These are phyloP conservation scores for Castanopsis chinensis DNA, from an alignment of 306 rosid species.

Conservation along the genomic window DNA sequence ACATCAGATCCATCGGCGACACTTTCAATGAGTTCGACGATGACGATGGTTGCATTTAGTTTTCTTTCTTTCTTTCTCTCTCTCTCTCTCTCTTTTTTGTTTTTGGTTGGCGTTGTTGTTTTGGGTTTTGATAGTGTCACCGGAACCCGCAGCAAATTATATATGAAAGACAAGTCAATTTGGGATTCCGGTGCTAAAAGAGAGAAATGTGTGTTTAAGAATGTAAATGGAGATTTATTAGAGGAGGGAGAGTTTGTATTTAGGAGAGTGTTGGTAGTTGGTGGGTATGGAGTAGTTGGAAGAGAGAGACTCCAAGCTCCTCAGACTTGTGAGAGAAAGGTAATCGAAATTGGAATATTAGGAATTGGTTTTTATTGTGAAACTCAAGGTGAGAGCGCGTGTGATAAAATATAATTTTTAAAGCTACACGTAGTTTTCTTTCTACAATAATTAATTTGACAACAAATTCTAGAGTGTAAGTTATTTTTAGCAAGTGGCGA, in stretches of 20 bases:
- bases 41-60: slow-evolving; percentile 55
- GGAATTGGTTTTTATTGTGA: neutral
- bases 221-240: slow-evolving; percentile 1
- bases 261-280: neutral
- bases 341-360: neutral
- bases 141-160: slow-evolving; percentile 19
- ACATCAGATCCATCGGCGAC: slow-evolving; percentile 86
- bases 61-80: too few species aligned
- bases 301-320: slow-evolving; percentile 5
- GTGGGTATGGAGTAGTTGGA: slow-evolving; percentile 38
- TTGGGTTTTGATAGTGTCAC: too few species aligned
- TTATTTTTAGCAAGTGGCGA: too few species aligned
- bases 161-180: neutral
- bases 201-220: neutral
- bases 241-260: neutral
- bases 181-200: neutral
- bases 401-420: too few species aligned
- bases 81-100: too few species aligned
- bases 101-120: too few species aligned
- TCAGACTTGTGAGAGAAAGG: too few species aligned
- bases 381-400: too few species aligned
- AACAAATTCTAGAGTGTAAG: accelerated
- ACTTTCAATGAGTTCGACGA: slow-evolving; percentile 63
- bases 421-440: too few species aligned
- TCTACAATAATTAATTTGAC: too few species aligned